Base-by-base conservation (phyloP, 2,329 filamentous ascomycete species). In the Neonectria magnoliae region DNA sequence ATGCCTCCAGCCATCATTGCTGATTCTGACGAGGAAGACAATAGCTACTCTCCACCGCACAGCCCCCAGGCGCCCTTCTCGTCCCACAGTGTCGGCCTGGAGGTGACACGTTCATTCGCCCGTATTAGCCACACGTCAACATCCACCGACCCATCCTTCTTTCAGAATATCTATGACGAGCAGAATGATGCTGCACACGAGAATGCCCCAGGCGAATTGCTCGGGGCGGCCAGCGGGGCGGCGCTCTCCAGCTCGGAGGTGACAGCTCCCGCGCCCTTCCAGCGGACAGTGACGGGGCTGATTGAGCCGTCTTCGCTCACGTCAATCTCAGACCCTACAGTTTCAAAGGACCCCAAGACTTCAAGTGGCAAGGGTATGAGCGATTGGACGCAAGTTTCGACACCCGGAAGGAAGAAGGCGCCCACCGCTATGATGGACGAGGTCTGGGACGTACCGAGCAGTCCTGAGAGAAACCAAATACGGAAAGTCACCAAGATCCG, bases 81-180 rank as follows among this genome's bases (percentile, higher is more conserved):
- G 9, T 50, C 56, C 41, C n/a, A 62, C 51, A 50, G 59, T 48
- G 53, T 52, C 55, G 50, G 53, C 38, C 42, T 48, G 44, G 48
- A 59, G 36, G 52, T 33, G 20, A 68, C 62, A 31, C 67, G 70
- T 27, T 75, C 71, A 18, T 73, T 72, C 10, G 74, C 73, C 14
- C 63, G 60, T 57, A 65, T 65, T 68, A 76, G 76, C 61, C 69
- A 71, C 59, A 71, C 72, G 41, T 78, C 79, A 7, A 76, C 72
- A 22, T 86, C 84, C 16, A 86, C 84, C 1, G 82, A 86, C 62
- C 78, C 80, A 1, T 79, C 77, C 0, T 82, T 85, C 67, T 86
- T 86, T 65, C 80, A 80, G 51, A 78, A 76, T 54, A 71, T 86
- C 10, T 85, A 84, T 62, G 77, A 83, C 22, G 81, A 84, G 52